These are phyloP conservation scores for Glonium stellatum DNA, from an alignment of 495 filamentous ascomycete genomes.

Conservation along the genomic window DNA sequence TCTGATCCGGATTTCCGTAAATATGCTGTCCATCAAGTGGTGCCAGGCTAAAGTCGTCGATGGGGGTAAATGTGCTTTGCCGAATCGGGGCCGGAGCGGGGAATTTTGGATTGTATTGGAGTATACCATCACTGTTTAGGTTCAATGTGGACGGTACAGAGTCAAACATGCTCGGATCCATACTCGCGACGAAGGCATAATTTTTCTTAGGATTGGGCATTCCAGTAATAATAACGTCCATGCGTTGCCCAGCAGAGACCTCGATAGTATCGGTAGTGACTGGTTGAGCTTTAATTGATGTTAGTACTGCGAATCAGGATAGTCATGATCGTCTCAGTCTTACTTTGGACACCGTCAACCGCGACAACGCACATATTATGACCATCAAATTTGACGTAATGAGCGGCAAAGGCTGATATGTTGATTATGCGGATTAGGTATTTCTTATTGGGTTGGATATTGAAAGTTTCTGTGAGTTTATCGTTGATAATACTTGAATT, in stretches of 20 bases:
- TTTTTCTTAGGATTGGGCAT: conserved; percentile 6
- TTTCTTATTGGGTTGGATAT: conserved; percentile 39
- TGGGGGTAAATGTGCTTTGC: conserved; percentile 38
- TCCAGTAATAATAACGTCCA: conserved; percentile 18
- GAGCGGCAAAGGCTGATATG: conserved; percentile 11
- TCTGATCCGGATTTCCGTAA: conserved; percentile 3
- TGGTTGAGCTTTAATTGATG: conserved; percentile 2
- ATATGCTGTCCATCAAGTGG: conserved; percentile 19
- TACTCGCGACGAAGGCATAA: conserved; percentile 16
- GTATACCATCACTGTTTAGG: background rate
- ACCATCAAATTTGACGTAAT: conserved; percentile 30
- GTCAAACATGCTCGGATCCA: conserved; percentile 23
- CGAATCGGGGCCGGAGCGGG: conserved; percentile 37
- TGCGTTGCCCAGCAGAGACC: conserved; percentile 25
- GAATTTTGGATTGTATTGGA: background rate
- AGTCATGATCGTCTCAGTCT: background rate
- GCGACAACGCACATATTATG: conserved; percentile 17
- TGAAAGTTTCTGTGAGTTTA: conserved; percentile 7
- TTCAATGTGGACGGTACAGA: conserved; percentile 3
- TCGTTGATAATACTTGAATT: conserved; percentile 22
- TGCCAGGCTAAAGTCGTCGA: conserved; percentile 24
- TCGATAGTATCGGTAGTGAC: conserved; percentile 13
- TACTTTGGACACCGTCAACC: conserved; percentile 17
- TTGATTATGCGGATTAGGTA: conserved; percentile 22
- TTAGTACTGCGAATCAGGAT: background rate